Evolutionary conservation across 257 asterid genomes (phyloP).

Genomic region (Nicotiana noctiflora): DNA sequence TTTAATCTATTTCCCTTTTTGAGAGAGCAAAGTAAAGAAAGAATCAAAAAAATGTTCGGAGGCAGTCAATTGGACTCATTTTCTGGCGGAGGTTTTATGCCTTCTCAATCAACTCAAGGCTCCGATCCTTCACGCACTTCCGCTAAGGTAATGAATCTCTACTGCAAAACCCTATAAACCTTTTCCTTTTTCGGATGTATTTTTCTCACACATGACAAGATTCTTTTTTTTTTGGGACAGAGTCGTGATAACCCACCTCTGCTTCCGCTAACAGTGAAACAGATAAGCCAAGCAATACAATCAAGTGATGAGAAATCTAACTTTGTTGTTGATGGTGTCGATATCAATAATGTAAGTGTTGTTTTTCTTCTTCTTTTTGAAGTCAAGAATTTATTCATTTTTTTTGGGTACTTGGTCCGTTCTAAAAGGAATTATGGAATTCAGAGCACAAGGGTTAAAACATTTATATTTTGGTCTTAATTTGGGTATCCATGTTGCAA

Average conservation of each 20-base stretch:
- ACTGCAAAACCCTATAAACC: neutral
- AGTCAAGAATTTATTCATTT: neutral
- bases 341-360: slow-evolving; percentile 53
- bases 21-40: neutral
- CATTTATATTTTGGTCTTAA: too few relatives aligned
- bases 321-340: slow-evolving; percentile 70
- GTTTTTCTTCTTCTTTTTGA: neutral
- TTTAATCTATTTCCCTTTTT: neutral
- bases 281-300: slow-evolving; percentile 54
- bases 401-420: neutral
- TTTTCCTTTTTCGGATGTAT: neutral
- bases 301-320: slow-evolving; percentile 57
- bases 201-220: too few relatives aligned
- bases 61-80: slow-evolving; percentile 44
- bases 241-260: slow-evolving; percentile 71
- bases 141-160: slow-evolving; percentile 41
- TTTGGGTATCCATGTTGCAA: neutral
- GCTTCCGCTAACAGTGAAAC: slow-evolving; percentile 85
- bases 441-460: too few relatives aligned
- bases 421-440: neutral
- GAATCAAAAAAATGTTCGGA: slow-evolving; percentile 36
- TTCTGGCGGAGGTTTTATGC: slow-evolving; percentile 33
- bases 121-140: slow-evolving; percentile 42
- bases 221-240: slow-evolving; percentile 30
- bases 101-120: slow-evolving; percentile 32